Evolutionary conservation across 2,329 filamentous ascomycete genomes (phyloP).

Genomic region (Pseudogymnoascus sp.): DNA sequence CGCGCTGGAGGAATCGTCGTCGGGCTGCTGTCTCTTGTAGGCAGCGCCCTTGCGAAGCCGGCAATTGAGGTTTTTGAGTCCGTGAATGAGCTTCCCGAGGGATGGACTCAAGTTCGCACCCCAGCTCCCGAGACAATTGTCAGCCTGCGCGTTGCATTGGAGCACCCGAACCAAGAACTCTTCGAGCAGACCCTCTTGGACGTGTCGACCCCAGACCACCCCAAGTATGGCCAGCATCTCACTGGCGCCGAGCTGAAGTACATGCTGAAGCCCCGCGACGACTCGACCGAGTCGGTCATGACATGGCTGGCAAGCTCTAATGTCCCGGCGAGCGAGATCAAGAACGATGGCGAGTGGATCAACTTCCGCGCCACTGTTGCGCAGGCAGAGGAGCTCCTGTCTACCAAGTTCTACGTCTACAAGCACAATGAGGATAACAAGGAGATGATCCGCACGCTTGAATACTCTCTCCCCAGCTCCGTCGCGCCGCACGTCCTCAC

Average conservation of each 20-base stretch:
- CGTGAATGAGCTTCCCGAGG: constrained; percentile 18
- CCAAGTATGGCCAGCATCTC: constrained; percentile 44
- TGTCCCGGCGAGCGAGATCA: constrained; percentile 15
- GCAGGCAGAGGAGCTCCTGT: constrained; percentile 24
- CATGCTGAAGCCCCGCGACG: constrained; percentile 35
- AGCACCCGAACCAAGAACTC: constrained; percentile 10
- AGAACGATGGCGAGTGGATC: constrained; percentile 33
- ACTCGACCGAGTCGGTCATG: constrained; percentile 32
- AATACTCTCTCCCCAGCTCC: constrained; percentile 34
- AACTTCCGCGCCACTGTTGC: constrained; percentile 22
- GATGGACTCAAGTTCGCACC: constrained; percentile 20
- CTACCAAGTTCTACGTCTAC: constrained; percentile 25
- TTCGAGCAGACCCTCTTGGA: constrained; percentile 22
- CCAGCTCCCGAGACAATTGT: constrained; percentile 17
- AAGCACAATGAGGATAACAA: constrained; percentile 18
- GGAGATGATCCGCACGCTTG: constrained; percentile 31
- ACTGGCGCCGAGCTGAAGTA: constrained; percentile 36
- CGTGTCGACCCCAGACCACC: constrained; percentile 40
- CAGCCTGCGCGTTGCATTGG: constrained; percentile 20
- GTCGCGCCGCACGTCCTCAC: constrained; percentile 33
- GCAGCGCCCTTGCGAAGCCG: constrained; percentile 4
- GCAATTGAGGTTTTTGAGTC: constrained; percentile 21
- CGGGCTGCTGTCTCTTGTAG: constrained; percentile 5
- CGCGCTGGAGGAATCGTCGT: constrained; percentile 5
- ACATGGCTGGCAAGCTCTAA: constrained; percentile 37